phyloP scores from a whole-genome alignment of 768 basidiomycete species.

The Porpolomopsis calyptriformis region DNA sequence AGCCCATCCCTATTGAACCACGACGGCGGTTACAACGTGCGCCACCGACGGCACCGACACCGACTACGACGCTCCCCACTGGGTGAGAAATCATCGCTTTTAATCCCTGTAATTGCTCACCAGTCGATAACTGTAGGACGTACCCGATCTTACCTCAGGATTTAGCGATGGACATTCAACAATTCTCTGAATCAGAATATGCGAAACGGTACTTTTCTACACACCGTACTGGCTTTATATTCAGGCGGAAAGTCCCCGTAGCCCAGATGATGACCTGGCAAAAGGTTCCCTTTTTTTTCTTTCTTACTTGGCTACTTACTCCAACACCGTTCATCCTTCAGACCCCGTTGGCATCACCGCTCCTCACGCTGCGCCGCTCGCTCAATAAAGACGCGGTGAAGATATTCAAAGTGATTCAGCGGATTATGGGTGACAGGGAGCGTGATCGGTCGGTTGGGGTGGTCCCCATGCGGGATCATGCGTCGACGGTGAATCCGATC shows the following conservation, averaged over 20 bases:
- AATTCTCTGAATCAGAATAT: slow-evolving; percentile 79
- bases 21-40: slow-evolving; percentile 19
- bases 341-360: slow-evolving; percentile 58
- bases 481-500: slow-evolving; percentile 33
- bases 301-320: not conserved
- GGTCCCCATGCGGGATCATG: slow-evolving; percentile 34
- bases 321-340: slow-evolving; percentile 17
- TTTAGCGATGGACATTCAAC: slow-evolving; percentile 75
- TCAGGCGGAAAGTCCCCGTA: slow-evolving; percentile 70
- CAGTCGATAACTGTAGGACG: slow-evolving; percentile 35
- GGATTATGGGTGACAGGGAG: slow-evolving; percentile 88
- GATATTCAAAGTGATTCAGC: slow-evolving; percentile 83
- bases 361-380: slow-evolving; percentile 57
- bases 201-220: slow-evolving; percentile 84
- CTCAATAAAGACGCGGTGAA: slow-evolving; percentile 72
- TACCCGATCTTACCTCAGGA: slow-evolving; percentile 73
- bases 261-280: slow-evolving; percentile 90
- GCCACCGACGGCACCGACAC: slow-evolving; percentile 32
- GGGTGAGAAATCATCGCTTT: slow-evolving; percentile 38
- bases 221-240: slow-evolving; percentile 82
- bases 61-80: too few species aligned
- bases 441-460: slow-evolving; percentile 49
- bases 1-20: slow-evolving; percentile 51
- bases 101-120: slow-evolving; percentile 3
- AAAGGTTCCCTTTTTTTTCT: slow-evolving; percentile 34